Evolutionary conservation across 495 filamentous ascomycete genomes (phyloP).

Genomic region (Aspergillus haitiensis): DNA sequence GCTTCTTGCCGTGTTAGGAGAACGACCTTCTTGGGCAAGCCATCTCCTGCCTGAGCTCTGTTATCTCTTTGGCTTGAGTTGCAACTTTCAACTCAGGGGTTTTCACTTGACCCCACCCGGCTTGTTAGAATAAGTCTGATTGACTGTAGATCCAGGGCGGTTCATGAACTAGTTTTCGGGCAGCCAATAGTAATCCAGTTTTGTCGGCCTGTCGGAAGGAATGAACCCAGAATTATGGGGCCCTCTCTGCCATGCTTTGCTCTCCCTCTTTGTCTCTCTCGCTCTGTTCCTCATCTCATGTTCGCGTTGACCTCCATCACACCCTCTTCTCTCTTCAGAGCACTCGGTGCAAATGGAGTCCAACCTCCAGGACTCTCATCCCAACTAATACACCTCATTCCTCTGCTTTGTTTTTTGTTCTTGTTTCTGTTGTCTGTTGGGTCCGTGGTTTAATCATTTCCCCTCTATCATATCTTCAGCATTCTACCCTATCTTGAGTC

Average conservation of each 20-base stretch:
- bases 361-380: background rate
- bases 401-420: constrained; percentile 4
- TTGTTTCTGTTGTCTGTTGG: constrained; percentile 8
- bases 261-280: too few species aligned
- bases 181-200: constrained; percentile 10
- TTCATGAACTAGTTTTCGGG: constrained; percentile 10
- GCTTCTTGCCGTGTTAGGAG: background rate
- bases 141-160: constrained; percentile 15
- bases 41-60: background rate
- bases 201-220: background rate
- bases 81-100: constrained; percentile 13
- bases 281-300: too few species aligned
- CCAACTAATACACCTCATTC: constrained; percentile 4
- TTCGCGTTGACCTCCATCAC: background rate
- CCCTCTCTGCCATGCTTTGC: constrained; percentile 1
- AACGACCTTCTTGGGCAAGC: background rate
- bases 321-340: constrained; percentile 1
- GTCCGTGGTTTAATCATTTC: constrained; percentile 17
- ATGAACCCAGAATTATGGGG: constrained; percentile 4
- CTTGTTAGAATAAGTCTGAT: constrained; percentile 13
- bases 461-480: constrained; percentile 18
- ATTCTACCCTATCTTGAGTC: constrained; percentile 20
- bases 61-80: background rate
- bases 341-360: constrained; percentile 6
- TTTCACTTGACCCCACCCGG: constrained; percentile 9